Evolutionary conservation across 257 asterid species (phyloP).

Genomic region (Rubia yunnanensis): DNA sequence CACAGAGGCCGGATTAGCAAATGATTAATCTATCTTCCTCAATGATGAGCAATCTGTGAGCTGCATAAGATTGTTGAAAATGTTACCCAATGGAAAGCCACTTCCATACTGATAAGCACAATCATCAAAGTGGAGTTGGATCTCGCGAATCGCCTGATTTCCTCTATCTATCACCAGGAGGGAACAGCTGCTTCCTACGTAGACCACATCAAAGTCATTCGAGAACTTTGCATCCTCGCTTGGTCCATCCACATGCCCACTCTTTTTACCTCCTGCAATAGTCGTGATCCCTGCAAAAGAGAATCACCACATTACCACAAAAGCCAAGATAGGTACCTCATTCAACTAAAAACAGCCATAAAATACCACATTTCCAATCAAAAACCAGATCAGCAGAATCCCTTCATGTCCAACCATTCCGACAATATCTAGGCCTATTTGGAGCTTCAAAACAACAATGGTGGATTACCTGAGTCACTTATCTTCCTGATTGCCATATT

Average conservation of each 20-base stretch:
- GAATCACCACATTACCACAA: neutral
- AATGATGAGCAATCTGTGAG: neutral
- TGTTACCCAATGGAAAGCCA: constrained; percentile 74
- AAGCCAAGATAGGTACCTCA: neutral
- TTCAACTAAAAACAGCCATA: neutral
- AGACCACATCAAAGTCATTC: constrained; percentile 85
- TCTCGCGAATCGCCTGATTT: constrained; percentile 87
- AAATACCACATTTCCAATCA: neutral
- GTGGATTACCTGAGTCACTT: constrained; percentile 60
- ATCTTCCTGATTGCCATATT: constrained; percentile 92
- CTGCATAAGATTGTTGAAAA: neutral
- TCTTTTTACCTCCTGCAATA: constrained; percentile 92
- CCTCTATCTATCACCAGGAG: constrained; percentile 96
- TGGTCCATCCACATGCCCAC: constrained; percentile 88
- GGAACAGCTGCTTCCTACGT: constrained; percentile 93
- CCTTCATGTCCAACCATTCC: neutral
- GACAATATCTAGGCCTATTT: neutral
- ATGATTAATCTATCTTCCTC: neutral
- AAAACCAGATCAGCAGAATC: constrained; percentile 1
- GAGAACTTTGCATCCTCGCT: constrained; percentile 97
- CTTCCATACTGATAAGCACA: constrained; percentile 98
- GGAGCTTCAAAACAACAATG: neutral
- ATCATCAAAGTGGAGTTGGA: constrained; percentile 86
- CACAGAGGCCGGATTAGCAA: constrained; percentile 5
- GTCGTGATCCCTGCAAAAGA: constrained; percentile 67